Conservation (phyloP, 768 basidiomycete species). For the Suillus americanus region DNA sequence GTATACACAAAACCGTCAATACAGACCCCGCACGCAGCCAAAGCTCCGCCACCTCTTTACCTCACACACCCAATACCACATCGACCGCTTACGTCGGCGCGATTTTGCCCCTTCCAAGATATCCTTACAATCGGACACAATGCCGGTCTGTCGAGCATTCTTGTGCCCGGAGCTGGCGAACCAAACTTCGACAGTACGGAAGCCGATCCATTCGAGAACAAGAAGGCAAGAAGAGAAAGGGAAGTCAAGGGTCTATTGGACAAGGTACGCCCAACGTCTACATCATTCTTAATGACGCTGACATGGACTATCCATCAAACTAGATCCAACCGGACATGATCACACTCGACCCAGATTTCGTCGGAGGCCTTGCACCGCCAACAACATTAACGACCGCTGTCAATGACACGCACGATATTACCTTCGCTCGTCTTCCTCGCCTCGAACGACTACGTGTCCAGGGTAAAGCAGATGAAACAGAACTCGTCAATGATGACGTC, state of each 20-base stretch:
- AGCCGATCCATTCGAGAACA: constrained; percentile 93
- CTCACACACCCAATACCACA: constrained; percentile 84
- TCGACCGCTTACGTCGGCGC: constrained; percentile 69
- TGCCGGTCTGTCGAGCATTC: constrained; percentile 76
- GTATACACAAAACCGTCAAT: constrained; percentile 73
- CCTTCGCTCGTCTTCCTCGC: constrained; percentile 76
- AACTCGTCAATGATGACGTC: constrained; percentile 38
- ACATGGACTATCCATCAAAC: background rate
- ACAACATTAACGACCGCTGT: constrained; percentile 56
- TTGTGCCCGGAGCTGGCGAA: constrained; percentile 92
- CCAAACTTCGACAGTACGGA: constrained; percentile 93
- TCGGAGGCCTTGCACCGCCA: constrained; percentile 66
- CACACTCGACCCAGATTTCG: constrained; percentile 72
- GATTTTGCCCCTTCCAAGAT: constrained; percentile 92
- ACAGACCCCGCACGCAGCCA: constrained; percentile 49
- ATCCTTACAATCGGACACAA: constrained; percentile 77
- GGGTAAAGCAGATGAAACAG: constrained; percentile 73
- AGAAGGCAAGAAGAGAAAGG: constrained; percentile 76
- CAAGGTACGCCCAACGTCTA: constrained; percentile 51
- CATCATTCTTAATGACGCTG: background rate
- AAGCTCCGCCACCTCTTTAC: constrained; percentile 75
- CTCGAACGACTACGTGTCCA: constrained; percentile 71
- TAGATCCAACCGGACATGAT: constrained; percentile 94
- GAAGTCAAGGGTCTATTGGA: constrained; percentile 91
- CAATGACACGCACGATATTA: constrained; percentile 45